Evolutionary conservation across 495 filamentous ascomycete species (phyloP).

Genomic region (Penicillium bovifimosum): DNA sequence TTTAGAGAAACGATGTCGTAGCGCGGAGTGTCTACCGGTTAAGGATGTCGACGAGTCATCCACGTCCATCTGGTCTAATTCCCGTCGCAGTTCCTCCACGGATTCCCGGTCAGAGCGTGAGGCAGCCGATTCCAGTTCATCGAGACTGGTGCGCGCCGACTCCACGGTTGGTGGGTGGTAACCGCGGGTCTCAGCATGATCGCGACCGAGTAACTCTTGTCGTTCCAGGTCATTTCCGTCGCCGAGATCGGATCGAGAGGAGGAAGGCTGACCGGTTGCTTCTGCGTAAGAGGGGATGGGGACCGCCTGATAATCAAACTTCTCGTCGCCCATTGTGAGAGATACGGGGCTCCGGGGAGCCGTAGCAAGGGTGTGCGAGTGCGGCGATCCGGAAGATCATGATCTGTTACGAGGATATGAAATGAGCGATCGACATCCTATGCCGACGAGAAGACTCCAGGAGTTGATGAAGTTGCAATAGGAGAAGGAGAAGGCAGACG

Average conservation of each 20-base stretch:
- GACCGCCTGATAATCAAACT: slow-evolving; percentile 57
- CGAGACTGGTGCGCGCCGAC: slow-evolving; percentile 57
- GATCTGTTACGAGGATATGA: slow-evolving; percentile 29
- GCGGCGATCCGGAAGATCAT: slow-evolving; percentile 38
- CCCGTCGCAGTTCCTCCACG: slow-evolving; percentile 61
- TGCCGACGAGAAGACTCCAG: slow-evolving; percentile 5
- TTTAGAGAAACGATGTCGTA: slow-evolving; percentile 50
- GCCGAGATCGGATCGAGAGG: slow-evolving; percentile 58
- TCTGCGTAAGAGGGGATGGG: slow-evolving; percentile 97
- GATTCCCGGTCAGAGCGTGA: slow-evolving; percentile 41
- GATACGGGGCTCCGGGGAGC: slow-evolving; percentile 31
- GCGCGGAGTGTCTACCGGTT: slow-evolving; percentile 28
- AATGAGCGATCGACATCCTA: slow-evolving; percentile 34
- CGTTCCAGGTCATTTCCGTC: slow-evolving; percentile 56
- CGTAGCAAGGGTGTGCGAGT: slow-evolving; percentile 27
- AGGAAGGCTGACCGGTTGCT: slow-evolving; percentile 60
- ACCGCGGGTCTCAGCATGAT: slow-evolving; percentile 39
- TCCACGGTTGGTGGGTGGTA: slow-evolving; percentile 77
- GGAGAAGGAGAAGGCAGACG: slow-evolving; percentile 5
- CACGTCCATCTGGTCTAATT: slow-evolving; percentile 88
- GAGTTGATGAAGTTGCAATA: slow-evolving; percentile 1
- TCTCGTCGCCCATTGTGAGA: slow-evolving; percentile 53
- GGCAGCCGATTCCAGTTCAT: slow-evolving; percentile 45
- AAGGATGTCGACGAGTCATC: slow-evolving; percentile 57
- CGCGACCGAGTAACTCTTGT: slow-evolving; percentile 50